Percentiles rank a stretch among this genome's conserved stretches.
Evolutionary conservation across 768 basidiomycete genomes (phyloP).

Genomic region (Phylloporus sp.): DNA sequence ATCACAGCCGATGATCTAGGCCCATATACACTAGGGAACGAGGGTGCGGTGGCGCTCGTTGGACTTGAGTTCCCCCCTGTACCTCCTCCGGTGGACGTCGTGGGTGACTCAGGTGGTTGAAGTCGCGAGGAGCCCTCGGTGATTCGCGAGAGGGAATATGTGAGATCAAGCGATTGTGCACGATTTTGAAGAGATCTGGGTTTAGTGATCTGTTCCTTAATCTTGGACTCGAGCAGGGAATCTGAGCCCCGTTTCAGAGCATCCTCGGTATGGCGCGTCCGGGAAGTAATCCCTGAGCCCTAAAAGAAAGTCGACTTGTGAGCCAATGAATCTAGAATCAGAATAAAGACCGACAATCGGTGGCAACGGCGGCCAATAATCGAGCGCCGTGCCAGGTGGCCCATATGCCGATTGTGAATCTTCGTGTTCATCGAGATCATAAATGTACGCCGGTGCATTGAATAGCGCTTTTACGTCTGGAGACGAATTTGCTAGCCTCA

Average conservation of each 20-base stretch:
- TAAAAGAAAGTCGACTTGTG: constrained; percentile 26
- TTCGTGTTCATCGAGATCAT: constrained; percentile 71
- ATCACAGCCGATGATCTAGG: constrained; percentile 50
- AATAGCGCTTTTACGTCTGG: constrained; percentile 96
- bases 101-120: constrained; percentile 75
- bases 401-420: constrained; percentile 60
- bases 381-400: constrained; percentile 46
- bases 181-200: constrained; percentile 82
- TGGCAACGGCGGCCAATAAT: constrained; percentile 75
- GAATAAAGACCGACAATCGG: constrained; percentile 58
- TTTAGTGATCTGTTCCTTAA: constrained; percentile 72
- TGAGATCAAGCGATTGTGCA: constrained; percentile 86
- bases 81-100: constrained; percentile 67
- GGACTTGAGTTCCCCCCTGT: constrained; percentile 77
- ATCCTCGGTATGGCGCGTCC: constrained; percentile 69
- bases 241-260: constrained; percentile 80
- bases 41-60: constrained; percentile 72
- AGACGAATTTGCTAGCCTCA: constrained; percentile 84
- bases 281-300: constrained; percentile 67
- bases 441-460: constrained; percentile 80
- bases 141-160: constrained; percentile 78
- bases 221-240: constrained; percentile 76
- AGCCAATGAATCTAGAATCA: constrained; percentile 15
- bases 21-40: constrained; percentile 83
- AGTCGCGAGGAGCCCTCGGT: constrained; percentile 61